phyloP scores from a whole-genome alignment of 2,329 filamentous ascomycete genomes.

The Blastomyces gilchristii region DNA sequence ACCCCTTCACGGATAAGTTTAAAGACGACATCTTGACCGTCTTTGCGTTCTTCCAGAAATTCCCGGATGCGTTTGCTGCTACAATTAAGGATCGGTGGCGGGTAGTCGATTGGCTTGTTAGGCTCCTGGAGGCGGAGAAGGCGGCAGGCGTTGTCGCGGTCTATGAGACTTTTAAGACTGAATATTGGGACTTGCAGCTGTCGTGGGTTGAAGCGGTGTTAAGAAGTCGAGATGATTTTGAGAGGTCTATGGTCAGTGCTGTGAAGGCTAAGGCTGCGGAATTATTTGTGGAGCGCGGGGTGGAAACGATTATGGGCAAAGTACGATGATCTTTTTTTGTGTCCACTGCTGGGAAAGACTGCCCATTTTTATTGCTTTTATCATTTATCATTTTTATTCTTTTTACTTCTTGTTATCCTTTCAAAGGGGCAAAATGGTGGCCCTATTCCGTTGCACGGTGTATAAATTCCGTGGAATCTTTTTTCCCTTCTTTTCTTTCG shows the following conservation, averaged over 20 bases:
- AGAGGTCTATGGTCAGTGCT: constrained; percentile 74
- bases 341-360: background rate
- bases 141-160: constrained; percentile 61
- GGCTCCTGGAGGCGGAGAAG: constrained; percentile 64
- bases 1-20: constrained; percentile 87
- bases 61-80: constrained; percentile 58
- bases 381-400: constrained; percentile 1
- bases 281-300: constrained; percentile 66
- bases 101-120: constrained; percentile 73
- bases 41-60: constrained; percentile 74
- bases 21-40: constrained; percentile 84
- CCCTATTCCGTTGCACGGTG: background rate
- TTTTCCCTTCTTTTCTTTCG: background rate
- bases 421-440: background rate
- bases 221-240: constrained; percentile 82
- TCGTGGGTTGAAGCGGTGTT: constrained; percentile 92
- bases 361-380: background rate
- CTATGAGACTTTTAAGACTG: constrained; percentile 71
- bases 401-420: too few species aligned
- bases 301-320: constrained; percentile 91
- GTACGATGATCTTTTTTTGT: constrained; percentile 51
- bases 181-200: constrained; percentile 90
- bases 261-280: constrained; percentile 85
- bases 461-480: background rate
- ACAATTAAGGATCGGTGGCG: constrained; percentile 87